Base-by-base conservation (phyloP, 305 asterid species). In the Fraxinus angustifolia region DNA sequence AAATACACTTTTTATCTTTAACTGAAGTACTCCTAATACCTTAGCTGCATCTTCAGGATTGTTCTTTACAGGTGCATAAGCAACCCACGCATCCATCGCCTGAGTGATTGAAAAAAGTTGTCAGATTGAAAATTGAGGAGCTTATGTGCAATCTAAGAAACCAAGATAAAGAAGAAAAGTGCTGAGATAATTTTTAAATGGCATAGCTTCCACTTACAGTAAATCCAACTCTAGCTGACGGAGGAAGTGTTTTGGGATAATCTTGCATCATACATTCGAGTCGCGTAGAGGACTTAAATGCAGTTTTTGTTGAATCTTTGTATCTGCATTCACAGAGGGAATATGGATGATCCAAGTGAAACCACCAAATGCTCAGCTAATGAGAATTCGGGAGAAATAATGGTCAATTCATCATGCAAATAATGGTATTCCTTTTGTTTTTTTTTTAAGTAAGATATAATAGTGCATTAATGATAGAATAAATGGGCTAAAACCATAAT, bases 191-290 rank as follows among this genome's bases (percentile, higher is more conserved):
- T 48, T 23, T 42, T 58, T 38, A 65, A 67, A 85, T 50, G 72
- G 34, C 53, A 62, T 19, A 74, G 76, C 56, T 82, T 82, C 79
- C 71, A 85, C 97, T 89, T 91, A 94, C 99, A 8, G 99, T 96
- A 85, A 96, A 96, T 82, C 99, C 99, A 88, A 96, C 99, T 86
- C 91, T 90, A 78, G 99, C 98, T 73, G 97, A 86, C 81, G 98
- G 97, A 81, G 98, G 93, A 81, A 94, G 83, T 16, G 98, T 96
- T 87, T 94, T 96, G 70, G 99, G 98, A 86, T 96, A 96, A 88
- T 96, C 99, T 91, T 96, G 99, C 99, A 96, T 96, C 99, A 96
- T 96, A 84, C 99, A 96, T 88, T 96, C 99, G 82, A 96, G 98
- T 74, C 99, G 94, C 84, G 99, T 96, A 28, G 99, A 94, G 73